Evolutionary conservation across 1,284 basidiomycete species (phyloP).

Genomic region (Pterula multifida): DNA sequence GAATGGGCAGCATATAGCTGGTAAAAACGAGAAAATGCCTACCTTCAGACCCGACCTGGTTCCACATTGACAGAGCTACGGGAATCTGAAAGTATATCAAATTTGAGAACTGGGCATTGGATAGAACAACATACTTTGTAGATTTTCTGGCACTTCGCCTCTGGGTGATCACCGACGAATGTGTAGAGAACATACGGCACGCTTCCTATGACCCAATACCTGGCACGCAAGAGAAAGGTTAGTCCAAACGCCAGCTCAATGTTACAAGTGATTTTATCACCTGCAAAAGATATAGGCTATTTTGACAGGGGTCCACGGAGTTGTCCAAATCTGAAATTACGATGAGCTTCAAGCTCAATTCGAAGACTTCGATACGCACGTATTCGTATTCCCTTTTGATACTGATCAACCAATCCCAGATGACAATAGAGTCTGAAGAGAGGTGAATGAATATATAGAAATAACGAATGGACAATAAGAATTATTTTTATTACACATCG

Average conservation of each 20-base stretch:
- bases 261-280: conserved; percentile 26
- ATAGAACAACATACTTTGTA: conserved; percentile 35
- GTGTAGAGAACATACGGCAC: conserved; percentile 65
- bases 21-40: conserved; percentile 11
- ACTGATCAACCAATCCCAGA: conserved; percentile 75
- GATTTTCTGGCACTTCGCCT: conserved; percentile 49
- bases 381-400: conserved; percentile 63
- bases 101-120: conserved; percentile 4
- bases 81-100: conserved; percentile 37
- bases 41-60: conserved; percentile 73
- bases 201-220: conserved; percentile 68
- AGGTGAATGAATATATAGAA: conserved; percentile 12
- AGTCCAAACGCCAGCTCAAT: conserved; percentile 7
- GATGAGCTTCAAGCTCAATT: conserved; percentile 8
- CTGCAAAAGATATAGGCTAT: conserved; percentile 69
- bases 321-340: conserved; percentile 56
- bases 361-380: conserved; percentile 27
- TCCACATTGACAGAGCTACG: conserved; percentile 72
- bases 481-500: conserved; percentile 79
- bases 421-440: conserved; percentile 54
- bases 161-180: conserved; percentile 54
- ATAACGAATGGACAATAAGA: conserved; percentile 18
- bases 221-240: no score
- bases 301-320: conserved; percentile 71
- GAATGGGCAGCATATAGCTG: conserved; percentile 6